Conservation (phyloP, 1,284 basidiomycete genomes). For the Anthracocystis walkeri region DNA sequence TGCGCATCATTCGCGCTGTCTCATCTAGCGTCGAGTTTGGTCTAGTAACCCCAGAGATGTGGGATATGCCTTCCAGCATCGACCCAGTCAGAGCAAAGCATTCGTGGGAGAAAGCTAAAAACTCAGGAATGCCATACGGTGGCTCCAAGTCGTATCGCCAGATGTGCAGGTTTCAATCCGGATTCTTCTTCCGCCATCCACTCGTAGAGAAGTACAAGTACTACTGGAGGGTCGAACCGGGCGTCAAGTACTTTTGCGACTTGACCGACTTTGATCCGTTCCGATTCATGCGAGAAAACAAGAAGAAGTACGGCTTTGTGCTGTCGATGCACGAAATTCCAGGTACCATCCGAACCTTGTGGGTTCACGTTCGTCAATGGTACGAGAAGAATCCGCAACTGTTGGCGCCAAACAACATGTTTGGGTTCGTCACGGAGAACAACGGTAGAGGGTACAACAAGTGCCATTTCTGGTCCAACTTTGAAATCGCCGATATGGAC, state of each 20-base stretch:
- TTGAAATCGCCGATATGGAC: slow-evolving; percentile 79
- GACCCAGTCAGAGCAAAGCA: slow-evolving; percentile 75
- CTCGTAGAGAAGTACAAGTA: slow-evolving; percentile 81
- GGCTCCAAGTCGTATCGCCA: slow-evolving; percentile 75
- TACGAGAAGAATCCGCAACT: slow-evolving; percentile 77
- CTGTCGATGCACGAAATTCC: slow-evolving; percentile 82
- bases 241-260: slow-evolving; percentile 82
- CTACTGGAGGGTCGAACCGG: slow-evolving; percentile 89
- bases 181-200: slow-evolving; percentile 74
- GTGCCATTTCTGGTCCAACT: slow-evolving; percentile 78
- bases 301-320: slow-evolving; percentile 80
- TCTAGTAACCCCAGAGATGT: slow-evolving; percentile 81
- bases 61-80: slow-evolving; percentile 83
- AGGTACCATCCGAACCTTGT: slow-evolving; percentile 82
- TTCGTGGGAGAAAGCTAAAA: slow-evolving; percentile 78
- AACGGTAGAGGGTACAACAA: slow-evolving; percentile 73
- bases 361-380: slow-evolving; percentile 79
- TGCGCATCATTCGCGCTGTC: slow-evolving; percentile 60
- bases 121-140: slow-evolving; percentile 83
- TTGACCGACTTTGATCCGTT: slow-evolving; percentile 82
- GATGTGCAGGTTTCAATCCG: slow-evolving; percentile 89
- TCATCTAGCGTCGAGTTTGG: slow-evolving; percentile 75
- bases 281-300: slow-evolving; percentile 83
- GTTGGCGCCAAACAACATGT: slow-evolving; percentile 78
- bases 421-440: slow-evolving; percentile 83